These are phyloP conservation scores for Pyrenophora tritici-repentis DNA, from an alignment of 2,329 filamentous ascomycete genomes.

Conservation along the genomic window DNA sequence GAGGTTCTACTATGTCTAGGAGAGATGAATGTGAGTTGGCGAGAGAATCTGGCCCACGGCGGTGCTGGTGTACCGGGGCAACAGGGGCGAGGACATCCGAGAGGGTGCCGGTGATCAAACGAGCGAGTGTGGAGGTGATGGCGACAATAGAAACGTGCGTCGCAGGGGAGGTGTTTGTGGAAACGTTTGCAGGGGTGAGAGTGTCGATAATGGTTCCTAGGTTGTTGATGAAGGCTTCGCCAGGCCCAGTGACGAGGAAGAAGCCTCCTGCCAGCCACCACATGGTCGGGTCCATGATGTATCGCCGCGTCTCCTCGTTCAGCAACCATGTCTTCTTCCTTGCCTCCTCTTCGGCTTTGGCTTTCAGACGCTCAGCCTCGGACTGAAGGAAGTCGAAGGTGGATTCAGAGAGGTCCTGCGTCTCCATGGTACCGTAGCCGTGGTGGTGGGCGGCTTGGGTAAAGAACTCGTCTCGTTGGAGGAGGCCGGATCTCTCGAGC, in stretches of 20 bases:
- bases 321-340: conserved; percentile 88
- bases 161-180: conserved; percentile 66
- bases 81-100: conserved; percentile 81
- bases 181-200: conserved; percentile 68
- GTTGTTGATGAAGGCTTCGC: conserved; percentile 98
- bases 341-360: conserved; percentile 58
- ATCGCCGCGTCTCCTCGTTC: conserved; percentile 86
- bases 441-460: conserved; percentile 58
- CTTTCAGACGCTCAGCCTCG: conserved; percentile 53
- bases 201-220: conserved; percentile 91
- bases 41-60: conserved; percentile 55
- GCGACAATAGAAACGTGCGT: conserved; percentile 95
- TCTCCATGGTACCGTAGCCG: conserved; percentile 67
- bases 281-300: conserved; percentile 89
- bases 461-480: conserved; percentile 77
- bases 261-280: conserved; percentile 92
- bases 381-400: conserved; percentile 53
- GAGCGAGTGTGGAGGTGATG: conserved; percentile 85
- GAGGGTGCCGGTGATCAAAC: conserved; percentile 84
- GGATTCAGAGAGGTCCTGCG: conserved; percentile 53
- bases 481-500: conserved; percentile 82
- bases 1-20: conserved; percentile 21
- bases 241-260: conserved; percentile 89
- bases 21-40: conserved; percentile 49
- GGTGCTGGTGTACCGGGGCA: conserved; percentile 59